A percentile compares a stretch with the other conserved stretches of the same genome.
phyloP scores from a whole-genome alignment of 2,329 filamentous ascomycete species.

The Cordyceps cateniannulata region DNA sequence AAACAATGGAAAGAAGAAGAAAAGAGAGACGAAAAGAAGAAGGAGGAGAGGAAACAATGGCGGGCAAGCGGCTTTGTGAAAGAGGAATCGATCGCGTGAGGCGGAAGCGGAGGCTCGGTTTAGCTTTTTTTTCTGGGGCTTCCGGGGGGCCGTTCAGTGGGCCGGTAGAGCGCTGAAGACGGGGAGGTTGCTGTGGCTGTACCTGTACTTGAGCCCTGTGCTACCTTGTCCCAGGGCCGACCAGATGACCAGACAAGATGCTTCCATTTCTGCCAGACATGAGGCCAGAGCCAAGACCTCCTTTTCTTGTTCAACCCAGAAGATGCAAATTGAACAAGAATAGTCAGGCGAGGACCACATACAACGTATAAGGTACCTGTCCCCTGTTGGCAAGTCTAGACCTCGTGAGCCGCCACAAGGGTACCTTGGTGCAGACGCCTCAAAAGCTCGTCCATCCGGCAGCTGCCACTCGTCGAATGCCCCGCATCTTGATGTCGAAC shows the following conservation, averaged over 20 bases:
- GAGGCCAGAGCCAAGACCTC: background rate
- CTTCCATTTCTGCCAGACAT: background rate
- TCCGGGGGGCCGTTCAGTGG: constrained; percentile 1
- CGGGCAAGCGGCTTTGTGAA: background rate
- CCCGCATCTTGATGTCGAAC: background rate
- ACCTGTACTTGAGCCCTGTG: background rate
- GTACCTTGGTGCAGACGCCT: background rate
- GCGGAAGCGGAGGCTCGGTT: constrained; percentile 12
- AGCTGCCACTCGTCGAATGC: background rate
- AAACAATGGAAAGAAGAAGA: constrained; percentile 3
- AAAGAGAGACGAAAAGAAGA: constrained; percentile 8
- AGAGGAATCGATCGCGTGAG: constrained; percentile 14
- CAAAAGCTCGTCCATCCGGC: background rate
- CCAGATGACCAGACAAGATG: background rate
- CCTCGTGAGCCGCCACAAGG: background rate
- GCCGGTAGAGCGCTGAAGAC: background rate
- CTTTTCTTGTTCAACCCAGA: background rate
- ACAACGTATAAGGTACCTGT: background rate
- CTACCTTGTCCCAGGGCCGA: too few relatives aligned
- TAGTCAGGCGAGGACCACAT: background rate
- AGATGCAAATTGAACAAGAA: background rate
- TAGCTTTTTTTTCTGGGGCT: constrained; percentile 14
- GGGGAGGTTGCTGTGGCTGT: background rate
- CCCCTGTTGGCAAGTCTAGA: background rate
- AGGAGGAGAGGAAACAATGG: constrained; percentile 9